A percentile compares a stretch with the other conserved stretches of the same genome.
Conservation (phyloP, 371 early-diverging fungal species). For the Phascolomyces articulosus region DNA sequence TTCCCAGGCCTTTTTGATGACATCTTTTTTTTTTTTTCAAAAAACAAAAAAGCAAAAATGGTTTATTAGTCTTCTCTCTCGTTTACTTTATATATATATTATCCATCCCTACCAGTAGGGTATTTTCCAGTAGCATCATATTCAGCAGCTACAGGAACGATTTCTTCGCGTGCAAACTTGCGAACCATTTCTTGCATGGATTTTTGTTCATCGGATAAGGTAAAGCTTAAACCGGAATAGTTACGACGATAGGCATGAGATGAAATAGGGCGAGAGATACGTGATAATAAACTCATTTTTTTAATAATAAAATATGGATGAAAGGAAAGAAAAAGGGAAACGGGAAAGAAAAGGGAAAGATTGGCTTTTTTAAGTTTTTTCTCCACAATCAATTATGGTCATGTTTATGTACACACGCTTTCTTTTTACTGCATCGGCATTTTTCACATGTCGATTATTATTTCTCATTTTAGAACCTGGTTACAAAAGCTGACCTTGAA, state of each 20-base stretch:
- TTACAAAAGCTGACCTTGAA: too few relatives aligned
- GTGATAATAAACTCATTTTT: neutral
- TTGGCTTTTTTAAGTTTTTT: neutral
- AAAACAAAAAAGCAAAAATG: neutral
- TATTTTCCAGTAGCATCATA: slow-evolving; percentile 95
- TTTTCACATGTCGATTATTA: slow-evolving; percentile 5
- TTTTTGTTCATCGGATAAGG: slow-evolving; percentile 82
- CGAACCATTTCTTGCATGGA: slow-evolving; percentile 91
- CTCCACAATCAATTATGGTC: neutral
- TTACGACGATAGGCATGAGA: neutral
- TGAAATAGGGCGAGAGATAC: neutral
- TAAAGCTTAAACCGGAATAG: slow-evolving; percentile 55
- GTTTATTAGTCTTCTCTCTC: too few relatives aligned
- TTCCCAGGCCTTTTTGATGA: slow-evolving; percentile 97
- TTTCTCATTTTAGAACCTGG: too few relatives aligned
- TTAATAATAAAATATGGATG: neutral
- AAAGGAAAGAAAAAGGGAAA: neutral
- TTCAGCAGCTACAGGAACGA: slow-evolving; percentile 93
- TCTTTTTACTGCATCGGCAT: neutral
- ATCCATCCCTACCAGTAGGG: slow-evolving; percentile 53
- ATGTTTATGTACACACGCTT: neutral
- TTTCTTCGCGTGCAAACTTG: slow-evolving; percentile 90
- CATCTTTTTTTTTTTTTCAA: slow-evolving; percentile 50
- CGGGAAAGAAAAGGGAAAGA: neutral
- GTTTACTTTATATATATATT: neutral